phyloP scores from a whole-genome alignment of 2,329 filamentous ascomycete species.

The Apiospora koreana region DNA sequence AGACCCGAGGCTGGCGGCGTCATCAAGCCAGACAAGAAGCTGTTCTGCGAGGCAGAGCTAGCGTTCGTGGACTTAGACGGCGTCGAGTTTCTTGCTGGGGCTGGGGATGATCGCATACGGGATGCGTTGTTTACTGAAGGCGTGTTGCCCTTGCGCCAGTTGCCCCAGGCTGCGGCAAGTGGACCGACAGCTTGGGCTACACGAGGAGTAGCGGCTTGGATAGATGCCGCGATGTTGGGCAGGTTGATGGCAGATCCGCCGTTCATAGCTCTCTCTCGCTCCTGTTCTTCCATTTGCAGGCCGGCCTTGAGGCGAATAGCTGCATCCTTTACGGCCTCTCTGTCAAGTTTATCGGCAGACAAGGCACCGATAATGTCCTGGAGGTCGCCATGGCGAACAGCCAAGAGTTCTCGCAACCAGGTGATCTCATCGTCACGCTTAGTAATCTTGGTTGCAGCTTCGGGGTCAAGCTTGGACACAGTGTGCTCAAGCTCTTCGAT shows the following conservation, averaged over 20 bases:
- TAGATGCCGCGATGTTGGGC: constrained; percentile 75
- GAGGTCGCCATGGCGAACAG: constrained; percentile 86
- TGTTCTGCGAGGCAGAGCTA: constrained; percentile 51
- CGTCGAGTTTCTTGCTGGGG: constrained; percentile 46
- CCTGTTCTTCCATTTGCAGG: constrained; percentile 96
- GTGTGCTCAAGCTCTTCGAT: constrained; percentile 85
- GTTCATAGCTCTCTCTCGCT: constrained; percentile 81
- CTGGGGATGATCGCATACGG: constrained; percentile 46
- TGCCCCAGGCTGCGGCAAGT: constrained; percentile 90
- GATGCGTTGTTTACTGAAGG: constrained; percentile 49
- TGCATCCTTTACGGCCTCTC: constrained; percentile 80
- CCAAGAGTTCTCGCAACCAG: constrained; percentile 92
- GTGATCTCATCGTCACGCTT: constrained; percentile 92
- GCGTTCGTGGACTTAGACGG: constrained; percentile 54
- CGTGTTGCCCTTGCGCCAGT: constrained; percentile 77
- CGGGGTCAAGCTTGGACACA: constrained; percentile 68
- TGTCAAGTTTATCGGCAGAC: constrained; percentile 73
- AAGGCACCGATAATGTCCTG: constrained; percentile 87
- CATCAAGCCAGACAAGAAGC: constrained; percentile 76
- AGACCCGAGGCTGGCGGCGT: constrained; percentile 82
- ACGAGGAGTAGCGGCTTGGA: constrained; percentile 76
- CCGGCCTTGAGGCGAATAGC: constrained; percentile 92
- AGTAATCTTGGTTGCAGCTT: constrained; percentile 79
- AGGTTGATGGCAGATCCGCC: constrained; percentile 67
- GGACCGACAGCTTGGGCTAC: constrained; percentile 80